Conservation (phyloP, 23 red algal species). For the Chondrus crispus region DNA sequence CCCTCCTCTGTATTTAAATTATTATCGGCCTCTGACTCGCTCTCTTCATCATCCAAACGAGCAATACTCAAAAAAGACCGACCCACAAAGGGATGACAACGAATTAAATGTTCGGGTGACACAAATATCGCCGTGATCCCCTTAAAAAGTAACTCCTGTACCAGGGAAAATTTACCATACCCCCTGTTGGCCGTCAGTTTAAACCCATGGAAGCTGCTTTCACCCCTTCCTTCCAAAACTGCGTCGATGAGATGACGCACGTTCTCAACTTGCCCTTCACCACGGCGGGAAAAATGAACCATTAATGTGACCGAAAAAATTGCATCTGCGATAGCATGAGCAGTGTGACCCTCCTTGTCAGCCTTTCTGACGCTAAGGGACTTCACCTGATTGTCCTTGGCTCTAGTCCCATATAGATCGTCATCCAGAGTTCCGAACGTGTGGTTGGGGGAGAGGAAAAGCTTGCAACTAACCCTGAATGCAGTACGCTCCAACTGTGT, state of each 20-base stretch:
- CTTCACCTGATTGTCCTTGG: not conserved
- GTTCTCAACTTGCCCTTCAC: not conserved
- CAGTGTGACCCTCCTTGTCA: not conserved
- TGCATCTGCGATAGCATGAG: not conserved
- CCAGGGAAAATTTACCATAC: not conserved
- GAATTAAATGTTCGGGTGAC: not conserved
- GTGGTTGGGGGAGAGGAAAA: not conserved
- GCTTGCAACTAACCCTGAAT: not conserved
- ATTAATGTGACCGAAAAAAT: not conserved
- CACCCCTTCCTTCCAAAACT: not conserved
- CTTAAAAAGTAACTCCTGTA: not conserved
- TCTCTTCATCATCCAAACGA: not conserved
- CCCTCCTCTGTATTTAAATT: not conserved
- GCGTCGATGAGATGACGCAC: not conserved
- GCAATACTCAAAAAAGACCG: not conserved
- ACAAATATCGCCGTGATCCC: not conserved
- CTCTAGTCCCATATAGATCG: not conserved
- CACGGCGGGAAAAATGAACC: not conserved
- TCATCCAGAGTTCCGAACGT: slow-evolving; percentile 1
- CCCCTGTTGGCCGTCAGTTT: not conserved
- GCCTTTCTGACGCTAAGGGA: not conserved
- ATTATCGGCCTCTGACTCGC: not conserved
- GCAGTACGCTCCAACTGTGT: not conserved
- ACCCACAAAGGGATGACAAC: not conserved
- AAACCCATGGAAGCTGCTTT: not conserved